Evolutionary conservation across 2,329 filamentous ascomycete species (phyloP), one percentile per base, ranked within the genome.

Genomic region (Diaporthe velutina): DNA sequence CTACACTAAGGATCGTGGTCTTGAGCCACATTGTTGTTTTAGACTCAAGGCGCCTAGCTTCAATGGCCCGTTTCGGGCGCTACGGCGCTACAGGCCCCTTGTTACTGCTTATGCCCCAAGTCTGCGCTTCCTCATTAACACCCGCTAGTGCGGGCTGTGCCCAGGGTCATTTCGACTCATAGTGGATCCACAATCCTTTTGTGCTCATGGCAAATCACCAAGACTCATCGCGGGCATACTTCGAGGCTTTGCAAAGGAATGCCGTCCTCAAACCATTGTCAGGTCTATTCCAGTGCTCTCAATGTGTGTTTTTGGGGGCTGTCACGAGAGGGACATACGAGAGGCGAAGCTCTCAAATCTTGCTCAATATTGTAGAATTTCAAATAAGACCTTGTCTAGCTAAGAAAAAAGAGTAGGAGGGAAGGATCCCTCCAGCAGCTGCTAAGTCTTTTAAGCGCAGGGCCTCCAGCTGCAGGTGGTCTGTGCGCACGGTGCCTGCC

Each of bases 151-250:
- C 7, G 17, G 22, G 28, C 48, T 70, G 54, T 25, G 42, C 28
- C 30, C 42, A 17, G 1, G 15, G 40, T 74, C 71, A 75, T 71
- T 71, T 74, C 74, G 74, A 75, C 74, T 75, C 74, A 75, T 74
- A 71, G 57, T 61, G 54, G 22, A 48, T 74, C 74, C 42, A 13
- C 13, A 5, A 2, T 30, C 2, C 6, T 25, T 45, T 30, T 30
- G 17, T 12, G 13, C 5, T 10, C 38, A 10, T 58, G 12, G n/a
- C 5, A 35, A 48, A 8, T 45, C 52, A 19, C 9, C 12, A 33
- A 4, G 15, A 57, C 13, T 33, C 17, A n/a, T 70, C n/a, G 12
- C n/a, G n/a, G 19, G 28, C 19, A 25, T 19, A 19, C 25, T 30
- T 9, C 52, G 19, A 57, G 8, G 30, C 54, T 57, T 17, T n/a